Percentiles rank a stretch among this genome's conserved stretches.
phyloP scores from a whole-genome alignment of 768 basidiomycete genomes.

The Kwoniella bestiolae region DNA sequence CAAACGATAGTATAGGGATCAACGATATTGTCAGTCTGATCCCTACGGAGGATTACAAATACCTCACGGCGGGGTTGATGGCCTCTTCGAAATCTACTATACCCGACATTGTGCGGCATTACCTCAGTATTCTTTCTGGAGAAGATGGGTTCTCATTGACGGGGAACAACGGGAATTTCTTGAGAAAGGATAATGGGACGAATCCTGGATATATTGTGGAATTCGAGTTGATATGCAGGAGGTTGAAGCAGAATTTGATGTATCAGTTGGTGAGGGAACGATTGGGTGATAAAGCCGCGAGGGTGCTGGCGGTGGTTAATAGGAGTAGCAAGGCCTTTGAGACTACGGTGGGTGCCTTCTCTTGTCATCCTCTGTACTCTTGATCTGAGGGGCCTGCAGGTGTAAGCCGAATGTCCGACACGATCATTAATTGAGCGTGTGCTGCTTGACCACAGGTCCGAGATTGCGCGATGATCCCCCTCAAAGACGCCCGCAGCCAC shows the following conservation, averaged over 20 bases:
- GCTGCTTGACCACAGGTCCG: slow-evolving; percentile 68
- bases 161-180: slow-evolving; percentile 29
- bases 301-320: slow-evolving; percentile 76
- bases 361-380: too few species aligned
- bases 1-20: slow-evolving; percentile 24
- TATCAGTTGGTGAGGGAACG: slow-evolving; percentile 67
- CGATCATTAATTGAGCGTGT: too few species aligned
- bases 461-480: slow-evolving; percentile 88
- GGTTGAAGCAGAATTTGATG: slow-evolving; percentile 71
- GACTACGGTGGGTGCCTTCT: slow-evolving; percentile 70
- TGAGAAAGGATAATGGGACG: slow-evolving; percentile 21
- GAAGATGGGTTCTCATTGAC: slow-evolving; percentile 35
- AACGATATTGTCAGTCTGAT: slow-evolving; percentile 41
- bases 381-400: too few species aligned
- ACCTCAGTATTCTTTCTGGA: slow-evolving; percentile 40
- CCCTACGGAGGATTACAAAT: slow-evolving; percentile 26
- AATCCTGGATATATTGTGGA: slow-evolving; percentile 44
- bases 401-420: too few species aligned
- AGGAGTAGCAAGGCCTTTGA: slow-evolving; percentile 91
- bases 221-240: slow-evolving; percentile 40
- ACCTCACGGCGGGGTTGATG: slow-evolving; percentile 30
- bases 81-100: slow-evolving; percentile 24
- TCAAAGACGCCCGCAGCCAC: slow-evolving; percentile 81
- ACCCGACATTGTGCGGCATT: slow-evolving; percentile 35
- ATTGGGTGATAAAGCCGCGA: slow-evolving; percentile 79